Evolutionary conservation across 164 flowering plant species (phyloP).

Genomic region (Vitis rotundifolia): DNA sequence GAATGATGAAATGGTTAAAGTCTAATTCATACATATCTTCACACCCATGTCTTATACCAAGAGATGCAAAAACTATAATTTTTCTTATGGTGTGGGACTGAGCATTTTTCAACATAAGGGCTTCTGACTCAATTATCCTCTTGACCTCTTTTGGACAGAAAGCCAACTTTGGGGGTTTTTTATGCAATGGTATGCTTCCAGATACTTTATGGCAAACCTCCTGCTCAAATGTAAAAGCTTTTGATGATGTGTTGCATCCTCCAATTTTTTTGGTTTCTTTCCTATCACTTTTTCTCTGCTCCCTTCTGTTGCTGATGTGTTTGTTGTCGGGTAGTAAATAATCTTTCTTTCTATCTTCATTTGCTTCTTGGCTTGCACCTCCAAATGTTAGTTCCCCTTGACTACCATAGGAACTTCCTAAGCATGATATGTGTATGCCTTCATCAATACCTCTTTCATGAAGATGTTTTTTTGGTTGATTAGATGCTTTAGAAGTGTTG

Average conservation of each 20-base stretch:
- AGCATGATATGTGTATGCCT: background rate
- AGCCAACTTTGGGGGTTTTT: constrained; percentile 46
- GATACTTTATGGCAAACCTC: constrained; percentile 18
- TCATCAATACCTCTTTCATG: constrained; percentile 12
- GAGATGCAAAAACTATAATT: constrained; percentile 59
- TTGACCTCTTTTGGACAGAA: constrained; percentile 60
- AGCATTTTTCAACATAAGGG: constrained; percentile 41
- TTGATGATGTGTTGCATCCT: constrained; percentile 13
- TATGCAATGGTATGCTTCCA: constrained; percentile 21
- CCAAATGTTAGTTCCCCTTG: constrained; percentile 5
- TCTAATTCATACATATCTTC: constrained; percentile 65
- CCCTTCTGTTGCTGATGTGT: constrained; percentile 5
- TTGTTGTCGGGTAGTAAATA: constrained; percentile 1
- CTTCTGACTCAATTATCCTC: constrained; percentile 43
- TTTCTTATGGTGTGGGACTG: constrained; percentile 61
- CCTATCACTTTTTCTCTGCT: constrained; percentile 8
- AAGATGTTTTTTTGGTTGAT: constrained; percentile 13
- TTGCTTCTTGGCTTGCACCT: constrained; percentile 17
- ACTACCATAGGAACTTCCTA: constrained; percentile 2
- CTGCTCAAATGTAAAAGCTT: constrained; percentile 14
- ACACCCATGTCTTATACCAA: constrained; percentile 63
- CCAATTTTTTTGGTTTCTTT: constrained; percentile 18
- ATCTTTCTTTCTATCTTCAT: constrained; percentile 10
- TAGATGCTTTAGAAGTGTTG: constrained; percentile 7
- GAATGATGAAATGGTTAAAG: constrained; percentile 53